Evolutionary conservation across 305 asterid species (phyloP).

Genomic region (Rubia peregrina): DNA sequence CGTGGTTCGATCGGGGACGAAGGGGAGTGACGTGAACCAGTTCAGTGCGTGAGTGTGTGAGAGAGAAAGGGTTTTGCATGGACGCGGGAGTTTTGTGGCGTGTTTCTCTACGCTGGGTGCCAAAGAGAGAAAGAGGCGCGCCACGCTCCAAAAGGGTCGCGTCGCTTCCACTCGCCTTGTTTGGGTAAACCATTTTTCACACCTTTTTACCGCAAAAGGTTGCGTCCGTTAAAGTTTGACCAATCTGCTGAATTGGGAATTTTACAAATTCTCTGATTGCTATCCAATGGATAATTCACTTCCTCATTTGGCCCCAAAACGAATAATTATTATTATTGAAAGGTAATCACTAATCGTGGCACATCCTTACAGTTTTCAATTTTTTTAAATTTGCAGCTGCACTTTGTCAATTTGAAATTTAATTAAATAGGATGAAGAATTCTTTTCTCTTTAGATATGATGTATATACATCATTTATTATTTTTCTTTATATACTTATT

Average conservation of each 20-base stretch:
- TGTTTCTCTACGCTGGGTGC: constrained; percentile 27
- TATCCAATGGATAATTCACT: not conserved
- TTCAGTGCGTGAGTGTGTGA: not conserved
- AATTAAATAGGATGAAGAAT: too few relatives aligned
- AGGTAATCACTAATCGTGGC: too few relatives aligned
- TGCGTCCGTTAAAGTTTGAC: not conserved
- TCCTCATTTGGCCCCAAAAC: too few relatives aligned
- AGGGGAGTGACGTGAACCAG: not conserved
- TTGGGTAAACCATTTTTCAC: not conserved
- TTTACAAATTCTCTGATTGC: not conserved
- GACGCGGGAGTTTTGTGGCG: constrained; percentile 60
- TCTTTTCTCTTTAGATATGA: too few relatives aligned
- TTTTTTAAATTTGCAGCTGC: too few relatives aligned
- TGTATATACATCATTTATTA: too few relatives aligned
- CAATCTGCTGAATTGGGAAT: not conserved
- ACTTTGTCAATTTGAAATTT: too few relatives aligned
- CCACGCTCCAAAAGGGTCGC: constrained; percentile 26
- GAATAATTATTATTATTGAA: too few relatives aligned
- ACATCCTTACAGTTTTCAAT: too few relatives aligned
- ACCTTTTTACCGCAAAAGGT: not conserved
- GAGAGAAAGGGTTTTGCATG: constrained; percentile 39
- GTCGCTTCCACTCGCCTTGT: constrained; percentile 13
- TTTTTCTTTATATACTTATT: too few relatives aligned
- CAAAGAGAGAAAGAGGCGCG: constrained; percentile 16
- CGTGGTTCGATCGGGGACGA: constrained; percentile 5